phyloP scores from a whole-genome alignment of 2,329 filamentous ascomycete genomes.

The Leptosphaerulina australis region DNA sequence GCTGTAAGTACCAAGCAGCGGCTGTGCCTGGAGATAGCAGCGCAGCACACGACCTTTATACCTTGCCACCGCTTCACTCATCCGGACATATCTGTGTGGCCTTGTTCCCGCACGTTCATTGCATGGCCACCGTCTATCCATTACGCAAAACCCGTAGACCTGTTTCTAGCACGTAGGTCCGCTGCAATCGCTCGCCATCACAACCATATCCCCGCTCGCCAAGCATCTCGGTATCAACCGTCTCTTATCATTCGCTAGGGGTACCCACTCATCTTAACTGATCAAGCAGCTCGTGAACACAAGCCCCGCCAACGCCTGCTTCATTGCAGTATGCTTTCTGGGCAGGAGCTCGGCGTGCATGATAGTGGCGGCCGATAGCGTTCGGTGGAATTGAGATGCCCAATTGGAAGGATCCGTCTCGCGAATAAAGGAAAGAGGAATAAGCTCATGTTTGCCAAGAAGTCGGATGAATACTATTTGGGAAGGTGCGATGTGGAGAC shows the following conservation, averaged over 20 bases:
- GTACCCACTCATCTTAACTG: constrained; percentile 7
- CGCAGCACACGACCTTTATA: constrained; percentile 8
- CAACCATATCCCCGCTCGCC: constrained; percentile 6
- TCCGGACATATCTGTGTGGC: constrained; percentile 9
- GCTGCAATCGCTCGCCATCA: constrained; percentile 9
- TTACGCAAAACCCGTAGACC: constrained; percentile 5
- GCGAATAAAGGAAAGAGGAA: constrained; percentile 8
- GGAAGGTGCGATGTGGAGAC: constrained; percentile 16
- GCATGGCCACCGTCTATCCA: constrained; percentile 3
- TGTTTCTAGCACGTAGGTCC: constrained; percentile 13
- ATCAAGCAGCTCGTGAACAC: constrained; percentile 19
- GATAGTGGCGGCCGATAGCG: constrained; percentile 21
- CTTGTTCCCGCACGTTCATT: constrained; percentile 5
- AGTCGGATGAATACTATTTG: constrained; percentile 5
- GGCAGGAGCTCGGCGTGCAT: constrained; percentile 21
- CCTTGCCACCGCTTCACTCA: neutral
- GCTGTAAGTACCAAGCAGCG: constrained; percentile 11
- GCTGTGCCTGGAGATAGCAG: constrained; percentile 2
- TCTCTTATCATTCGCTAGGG: constrained; percentile 12
- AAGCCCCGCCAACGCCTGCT: constrained; percentile 20
- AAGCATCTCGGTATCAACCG: constrained; percentile 11
- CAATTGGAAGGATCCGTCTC: constrained; percentile 12
- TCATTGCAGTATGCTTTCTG: constrained; percentile 20
- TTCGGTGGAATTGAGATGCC: neutral
- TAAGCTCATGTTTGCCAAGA: constrained; percentile 10